Base-by-base conservation (phyloP, 2,329 filamentous ascomycete genomes). In the Phaeoacremonium minimum region DNA sequence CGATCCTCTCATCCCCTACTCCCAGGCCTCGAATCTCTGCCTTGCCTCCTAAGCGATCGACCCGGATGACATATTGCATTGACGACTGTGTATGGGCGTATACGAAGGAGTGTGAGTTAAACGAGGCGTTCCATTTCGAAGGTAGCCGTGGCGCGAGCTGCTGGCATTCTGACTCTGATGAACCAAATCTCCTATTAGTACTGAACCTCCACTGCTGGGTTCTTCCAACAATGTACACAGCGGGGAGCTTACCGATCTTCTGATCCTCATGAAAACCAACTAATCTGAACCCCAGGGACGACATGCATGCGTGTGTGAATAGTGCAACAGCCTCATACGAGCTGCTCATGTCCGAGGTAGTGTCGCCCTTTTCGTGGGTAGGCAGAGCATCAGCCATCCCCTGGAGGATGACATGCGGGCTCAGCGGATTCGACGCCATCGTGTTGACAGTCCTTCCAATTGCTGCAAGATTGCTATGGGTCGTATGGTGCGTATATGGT, bases 1-100 rank as follows among this genome's bases (percentile, higher is more conserved):
- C 74, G 35, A 90, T 93, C 47, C 80, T 83, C 52, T 96, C 89
- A 53, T 90, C 85, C 17, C 85, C 86, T 13, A 90, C 60, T 2
- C 79, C 88, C 28, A 95, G 70, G 4, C 83, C 90, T 50, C 88
- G 80, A 28, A 96, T 71, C 43, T 95, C 82, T n/a, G 85, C 83
- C 55, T 91, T 95, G 49, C 74, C 74, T 30, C 90, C 89, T 50
- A 96, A 74, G 36, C 88, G 78, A 57, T 84, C 88, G 44, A 95
- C 65, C 56, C 89, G 91, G 47, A 96, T 59, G 18, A 95, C 71
- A 55, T 85, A 95, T 41, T 83, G 77, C 76, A 90, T 87, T 13
- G 88, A 82, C 0, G 88, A 95, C 56, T 95, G 87, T 16, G 77
- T 71, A 60, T 96, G 90, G 4, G 80, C 79, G 65, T 97, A 97